Evolutionary conservation across 1,284 basidiomycete species (phyloP).

Genomic region (Cryptococcus depauperatus): DNA sequence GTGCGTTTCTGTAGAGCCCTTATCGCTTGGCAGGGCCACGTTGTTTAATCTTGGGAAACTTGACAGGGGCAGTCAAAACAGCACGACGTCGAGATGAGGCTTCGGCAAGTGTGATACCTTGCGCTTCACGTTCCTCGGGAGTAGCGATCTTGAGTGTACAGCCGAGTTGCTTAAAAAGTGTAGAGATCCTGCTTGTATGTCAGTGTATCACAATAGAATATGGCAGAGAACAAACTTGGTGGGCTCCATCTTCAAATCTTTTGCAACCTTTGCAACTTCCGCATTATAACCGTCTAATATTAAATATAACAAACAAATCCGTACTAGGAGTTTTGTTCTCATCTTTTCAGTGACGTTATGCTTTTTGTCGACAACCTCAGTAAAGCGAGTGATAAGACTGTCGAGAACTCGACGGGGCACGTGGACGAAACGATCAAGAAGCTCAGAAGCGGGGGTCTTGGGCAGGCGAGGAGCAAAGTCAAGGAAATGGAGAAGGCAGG

Average conservation of each 20-base stretch:
- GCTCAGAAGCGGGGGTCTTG: constrained; percentile 30
- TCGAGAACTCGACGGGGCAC: constrained; percentile 63
- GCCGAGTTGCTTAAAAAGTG: constrained; percentile 49
- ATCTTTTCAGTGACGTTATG: constrained; percentile 61
- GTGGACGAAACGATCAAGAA: constrained; percentile 52
- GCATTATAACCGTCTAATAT: constrained; percentile 66
- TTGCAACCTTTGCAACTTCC: constrained; percentile 59
- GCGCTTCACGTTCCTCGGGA: constrained; percentile 56
- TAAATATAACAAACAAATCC: constrained; percentile 71
- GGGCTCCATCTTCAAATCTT: constrained; percentile 60
- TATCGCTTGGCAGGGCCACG: constrained; percentile 42
- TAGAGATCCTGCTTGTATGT: constrained; percentile 30
- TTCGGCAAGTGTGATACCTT: constrained; percentile 55
- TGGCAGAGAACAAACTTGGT: constrained; percentile 51
- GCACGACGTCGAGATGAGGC: constrained; percentile 59
- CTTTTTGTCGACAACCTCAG: constrained; percentile 57
- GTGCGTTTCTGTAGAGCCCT: too few relatives aligned
- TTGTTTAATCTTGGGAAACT: constrained; percentile 59
- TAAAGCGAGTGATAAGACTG: constrained; percentile 67
- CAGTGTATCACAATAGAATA: background rate
- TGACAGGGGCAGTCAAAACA: constrained; percentile 61
- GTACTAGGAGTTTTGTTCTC: constrained; percentile 62
- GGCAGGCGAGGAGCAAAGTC: constrained; percentile 39
- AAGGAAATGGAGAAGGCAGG: constrained; percentile 64
- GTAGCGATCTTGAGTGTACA: constrained; percentile 60